phyloP scores from a whole-genome alignment of 1,284 basidiomycete genomes.

The Melanopsichium pennsylvanicum region DNA sequence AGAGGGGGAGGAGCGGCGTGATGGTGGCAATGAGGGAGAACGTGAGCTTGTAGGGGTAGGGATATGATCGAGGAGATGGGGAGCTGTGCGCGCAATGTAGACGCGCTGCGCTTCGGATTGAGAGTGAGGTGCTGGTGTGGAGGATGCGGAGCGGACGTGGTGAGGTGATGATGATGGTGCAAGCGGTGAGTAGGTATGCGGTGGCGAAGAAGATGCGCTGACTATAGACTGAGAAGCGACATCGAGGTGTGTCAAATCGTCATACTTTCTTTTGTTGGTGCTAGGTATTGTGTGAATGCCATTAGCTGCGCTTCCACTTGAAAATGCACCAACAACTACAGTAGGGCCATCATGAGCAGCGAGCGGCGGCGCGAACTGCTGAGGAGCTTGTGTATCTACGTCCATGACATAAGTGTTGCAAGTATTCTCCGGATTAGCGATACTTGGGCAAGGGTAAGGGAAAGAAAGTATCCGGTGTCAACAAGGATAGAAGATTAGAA shows the following conservation, averaged over 20 bases:
- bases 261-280: conserved; percentile 29
- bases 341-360: no score
- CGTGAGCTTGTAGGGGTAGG: conserved; percentile 17
- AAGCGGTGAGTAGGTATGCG: conserved; percentile 8
- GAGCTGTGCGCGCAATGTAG: conserved; percentile 52
- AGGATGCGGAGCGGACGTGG: conserved; percentile 16
- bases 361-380: neutral
- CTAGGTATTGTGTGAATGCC: neutral
- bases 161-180: conserved; percentile 2
- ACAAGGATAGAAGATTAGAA: no score
- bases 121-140: conserved; percentile 19
- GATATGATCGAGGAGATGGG: conserved; percentile 42
- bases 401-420: conserved; percentile 19
- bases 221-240: neutral
- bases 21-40: conserved; percentile 27
- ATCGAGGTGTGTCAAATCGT: conserved; percentile 18
- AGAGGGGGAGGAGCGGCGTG: conserved; percentile 30
- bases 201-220: conserved; percentile 2
- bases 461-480: no score
- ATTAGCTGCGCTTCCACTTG: no score
- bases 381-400: neutral
- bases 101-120: conserved; percentile 30
- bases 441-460: neutral
- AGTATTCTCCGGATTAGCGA: no score
- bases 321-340: no score